Percentiles rank a stretch among this genome's conserved stretches.
These are phyloP conservation scores for Cyberlindnera sargentensis DNA, from an alignment of 805 yeast species.

Conservation along the genomic window DNA sequence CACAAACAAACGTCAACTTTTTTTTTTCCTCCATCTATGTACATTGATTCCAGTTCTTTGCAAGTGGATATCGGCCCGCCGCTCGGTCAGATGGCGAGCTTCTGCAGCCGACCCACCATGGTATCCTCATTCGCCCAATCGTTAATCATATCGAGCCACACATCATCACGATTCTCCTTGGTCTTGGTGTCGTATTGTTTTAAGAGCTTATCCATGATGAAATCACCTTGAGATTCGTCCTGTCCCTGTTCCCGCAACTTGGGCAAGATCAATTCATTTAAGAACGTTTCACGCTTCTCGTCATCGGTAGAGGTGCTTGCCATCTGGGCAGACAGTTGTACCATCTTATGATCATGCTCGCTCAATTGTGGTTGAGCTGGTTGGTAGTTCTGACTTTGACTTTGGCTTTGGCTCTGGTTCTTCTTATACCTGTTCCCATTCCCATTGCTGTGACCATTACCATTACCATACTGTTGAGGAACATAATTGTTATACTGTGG, in stretches of 20 bases:
- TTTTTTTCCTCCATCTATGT: background rate
- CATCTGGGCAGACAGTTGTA: conserved; percentile 8
- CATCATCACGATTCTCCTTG: conserved; percentile 2
- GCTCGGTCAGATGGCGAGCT: background rate
- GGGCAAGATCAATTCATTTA: conserved; percentile 9
- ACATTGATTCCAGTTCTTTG: background rate
- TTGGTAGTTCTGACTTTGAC: background rate
- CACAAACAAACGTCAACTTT: background rate
- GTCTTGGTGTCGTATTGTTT: background rate
- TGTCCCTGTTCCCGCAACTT: conserved; percentile 3
- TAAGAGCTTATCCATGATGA: conserved; percentile 3
- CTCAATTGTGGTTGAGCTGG: background rate
- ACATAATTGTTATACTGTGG: background rate
- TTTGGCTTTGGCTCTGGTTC: background rate
- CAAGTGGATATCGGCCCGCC: background rate
- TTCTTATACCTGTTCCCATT: conserved; percentile 1
- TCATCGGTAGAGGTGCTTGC: conserved; percentile 3
- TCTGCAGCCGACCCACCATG: conserved; percentile 4
- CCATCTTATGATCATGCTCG: conserved; percentile 3
- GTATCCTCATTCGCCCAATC: conserved; percentile 12
- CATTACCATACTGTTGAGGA: background rate
- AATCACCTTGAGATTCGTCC: conserved; percentile 1
- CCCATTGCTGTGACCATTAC: background rate
- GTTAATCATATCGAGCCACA: conserved; percentile 13
- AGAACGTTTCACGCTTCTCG: conserved; percentile 4